Percentiles rank a stretch among this genome's conserved stretches.
Conservation (phyloP, 1,284 basidiomycete genomes). For the Ustilago curta region DNA sequence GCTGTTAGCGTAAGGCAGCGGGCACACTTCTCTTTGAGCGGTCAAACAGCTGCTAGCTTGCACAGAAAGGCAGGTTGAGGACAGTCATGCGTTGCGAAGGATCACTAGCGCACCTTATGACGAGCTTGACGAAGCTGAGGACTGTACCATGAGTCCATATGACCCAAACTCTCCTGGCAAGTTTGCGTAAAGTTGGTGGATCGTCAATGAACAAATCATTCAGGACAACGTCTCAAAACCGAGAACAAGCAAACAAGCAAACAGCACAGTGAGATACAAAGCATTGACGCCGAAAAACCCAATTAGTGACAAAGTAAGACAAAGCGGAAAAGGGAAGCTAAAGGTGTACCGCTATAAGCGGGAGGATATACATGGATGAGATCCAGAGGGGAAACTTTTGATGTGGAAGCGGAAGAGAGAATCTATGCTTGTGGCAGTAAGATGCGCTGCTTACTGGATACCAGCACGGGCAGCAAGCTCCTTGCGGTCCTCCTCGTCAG, state of each 20-base stretch:
- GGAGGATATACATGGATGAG: constrained; percentile 32
- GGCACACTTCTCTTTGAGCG: too few species aligned
- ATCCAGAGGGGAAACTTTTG: constrained; percentile 18
- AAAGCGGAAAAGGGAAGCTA: constrained; percentile 1
- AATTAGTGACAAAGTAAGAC: constrained; percentile 17
- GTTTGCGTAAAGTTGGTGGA: too few species aligned
- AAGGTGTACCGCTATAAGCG: constrained; percentile 16
- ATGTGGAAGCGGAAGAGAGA: neutral
- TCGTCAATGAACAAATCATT: too few species aligned
- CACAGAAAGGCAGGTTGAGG: too few species aligned
- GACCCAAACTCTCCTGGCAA: too few species aligned
- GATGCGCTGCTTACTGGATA: constrained; percentile 40
- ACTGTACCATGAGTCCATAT: too few species aligned
- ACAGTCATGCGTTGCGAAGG: too few species aligned
- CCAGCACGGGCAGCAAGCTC: constrained; percentile 53
- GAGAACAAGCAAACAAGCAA: neutral
- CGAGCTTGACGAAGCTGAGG: too few species aligned
- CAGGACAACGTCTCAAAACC: too few species aligned
- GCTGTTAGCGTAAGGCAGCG: too few species aligned
- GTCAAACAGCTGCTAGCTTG: too few species aligned
- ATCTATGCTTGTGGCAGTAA: neutral
- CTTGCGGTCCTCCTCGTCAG: constrained; percentile 64
- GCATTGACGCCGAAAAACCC: constrained; percentile 16
- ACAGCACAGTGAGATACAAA: neutral
- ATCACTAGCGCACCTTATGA: too few species aligned